These are phyloP conservation scores for Coemansia asiatica DNA, from an alignment of 192 early-diverging fungal genomes.

Conservation along the genomic window DNA sequence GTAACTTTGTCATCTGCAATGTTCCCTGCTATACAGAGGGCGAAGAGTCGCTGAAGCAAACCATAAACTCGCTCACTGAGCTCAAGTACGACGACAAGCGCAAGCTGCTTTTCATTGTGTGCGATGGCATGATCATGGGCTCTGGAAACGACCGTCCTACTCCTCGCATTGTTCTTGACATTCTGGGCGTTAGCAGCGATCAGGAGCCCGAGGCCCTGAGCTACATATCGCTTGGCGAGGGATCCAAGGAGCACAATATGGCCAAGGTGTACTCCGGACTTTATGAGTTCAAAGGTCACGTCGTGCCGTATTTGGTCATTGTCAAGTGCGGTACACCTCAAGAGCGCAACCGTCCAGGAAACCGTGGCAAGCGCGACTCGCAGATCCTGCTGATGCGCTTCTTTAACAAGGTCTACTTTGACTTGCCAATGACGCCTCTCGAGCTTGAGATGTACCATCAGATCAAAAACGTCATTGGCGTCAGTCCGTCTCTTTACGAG, in stretches of 20 bases:
- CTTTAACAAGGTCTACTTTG: constrained; percentile 95
- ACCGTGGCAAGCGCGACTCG: constrained; percentile 98
- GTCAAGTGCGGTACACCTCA: constrained; percentile 87
- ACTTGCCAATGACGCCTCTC: constrained; percentile 89
- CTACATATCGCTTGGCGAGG: constrained; percentile 90
- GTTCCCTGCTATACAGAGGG: constrained; percentile 98
- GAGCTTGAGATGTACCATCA: constrained; percentile 98
- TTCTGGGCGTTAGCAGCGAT: constrained; percentile 85
- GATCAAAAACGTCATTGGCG: constrained; percentile 98
- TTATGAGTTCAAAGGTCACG: constrained; percentile 87
- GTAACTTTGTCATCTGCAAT: constrained; percentile 91
- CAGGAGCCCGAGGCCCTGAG: constrained; percentile 81
- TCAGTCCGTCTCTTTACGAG: constrained; percentile 94
- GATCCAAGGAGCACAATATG: constrained; percentile 91
- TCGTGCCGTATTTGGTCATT: constrained; percentile 96
- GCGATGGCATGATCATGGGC: constrained; percentile 97
- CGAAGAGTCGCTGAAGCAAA: constrained; percentile 89
- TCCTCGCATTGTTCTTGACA: constrained; percentile 94
- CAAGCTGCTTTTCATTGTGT: constrained; percentile 93
- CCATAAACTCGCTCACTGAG: constrained; percentile 88
- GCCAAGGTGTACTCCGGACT: constrained; percentile 97
- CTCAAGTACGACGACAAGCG: constrained; percentile 96
- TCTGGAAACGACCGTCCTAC: constrained; percentile 96
- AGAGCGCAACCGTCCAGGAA: constrained; percentile 90
- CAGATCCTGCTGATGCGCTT: constrained; percentile 98